Conservation (phyloP, 768 basidiomycete genomes). For the Myochromella boudieri region DNA sequence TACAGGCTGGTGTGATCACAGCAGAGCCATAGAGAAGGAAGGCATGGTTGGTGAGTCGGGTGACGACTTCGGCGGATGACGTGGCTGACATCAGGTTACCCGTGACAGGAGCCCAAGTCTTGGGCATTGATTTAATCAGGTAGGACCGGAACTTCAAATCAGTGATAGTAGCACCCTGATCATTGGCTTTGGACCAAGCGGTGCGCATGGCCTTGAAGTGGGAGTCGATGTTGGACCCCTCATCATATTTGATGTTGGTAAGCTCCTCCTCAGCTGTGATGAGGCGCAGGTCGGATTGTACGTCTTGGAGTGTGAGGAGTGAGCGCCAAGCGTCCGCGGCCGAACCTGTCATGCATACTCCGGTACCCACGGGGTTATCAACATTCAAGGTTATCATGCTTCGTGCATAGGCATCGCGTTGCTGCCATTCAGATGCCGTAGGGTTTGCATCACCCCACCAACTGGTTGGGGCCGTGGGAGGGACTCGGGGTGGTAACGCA, state of each 20-base stretch:
- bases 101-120: background rate
- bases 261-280: background rate
- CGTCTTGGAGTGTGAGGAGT: background rate
- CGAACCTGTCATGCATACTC: background rate
- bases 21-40: background rate
- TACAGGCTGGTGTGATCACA: background rate
- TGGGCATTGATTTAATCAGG: background rate
- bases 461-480: background rate
- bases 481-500: too few species aligned
- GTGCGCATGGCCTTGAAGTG: background rate
- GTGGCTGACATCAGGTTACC: background rate
- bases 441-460: background rate
- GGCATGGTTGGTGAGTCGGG: background rate
- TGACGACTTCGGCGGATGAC: background rate
- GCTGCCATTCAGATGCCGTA: background rate
- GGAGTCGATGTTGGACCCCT: background rate
- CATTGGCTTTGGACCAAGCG: background rate
- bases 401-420: background rate
- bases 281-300: background rate
- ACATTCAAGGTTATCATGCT: background rate
- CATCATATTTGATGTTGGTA: background rate
- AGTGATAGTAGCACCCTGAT: background rate
- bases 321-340: background rate
- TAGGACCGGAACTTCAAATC: background rate
- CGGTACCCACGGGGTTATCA: background rate